Percentiles rank a stretch among this genome's conserved stretches.
These are phyloP conservation scores for Ogataea methylovora DNA, from an alignment of 805 yeast species.

Conservation along the genomic window DNA sequence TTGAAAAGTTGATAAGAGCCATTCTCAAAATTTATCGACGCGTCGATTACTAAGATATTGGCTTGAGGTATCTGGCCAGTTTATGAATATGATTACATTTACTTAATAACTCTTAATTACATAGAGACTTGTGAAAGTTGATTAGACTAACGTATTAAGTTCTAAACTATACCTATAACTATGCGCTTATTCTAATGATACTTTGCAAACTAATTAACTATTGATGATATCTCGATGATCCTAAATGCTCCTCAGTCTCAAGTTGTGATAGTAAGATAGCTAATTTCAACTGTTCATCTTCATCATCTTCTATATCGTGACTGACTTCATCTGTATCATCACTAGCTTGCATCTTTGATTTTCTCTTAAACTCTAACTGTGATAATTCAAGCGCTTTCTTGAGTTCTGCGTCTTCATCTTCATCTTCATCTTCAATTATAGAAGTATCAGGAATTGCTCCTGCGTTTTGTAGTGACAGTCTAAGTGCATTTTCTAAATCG, in stretches of 20 bases:
- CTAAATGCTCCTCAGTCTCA: neutral
- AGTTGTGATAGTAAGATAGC: conserved; percentile 10
- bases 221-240: too few species aligned
- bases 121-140: too few species aligned
- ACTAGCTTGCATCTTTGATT: neutral
- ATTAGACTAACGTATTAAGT: too few species aligned
- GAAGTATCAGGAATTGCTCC: neutral
- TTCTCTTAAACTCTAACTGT: conserved; percentile 5
- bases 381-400: conserved; percentile 16
- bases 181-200: too few species aligned
- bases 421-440: neutral
- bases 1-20: too few species aligned
- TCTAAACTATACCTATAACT: too few species aligned
- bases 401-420: conserved; percentile 24
- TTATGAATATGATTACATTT: too few species aligned
- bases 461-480: conserved; percentile 9
- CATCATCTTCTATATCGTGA: neutral
- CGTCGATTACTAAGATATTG: too few species aligned
- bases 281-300: conserved; percentile 7
- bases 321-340: neutral
- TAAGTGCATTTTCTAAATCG: conserved; percentile 19
- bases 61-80: too few species aligned
- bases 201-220: too few species aligned
- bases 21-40: too few species aligned
- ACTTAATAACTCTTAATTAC: too few species aligned